Conservation (phyloP, 1,139 yeast species). For the Schwanniomyces etchellsii region DNA sequence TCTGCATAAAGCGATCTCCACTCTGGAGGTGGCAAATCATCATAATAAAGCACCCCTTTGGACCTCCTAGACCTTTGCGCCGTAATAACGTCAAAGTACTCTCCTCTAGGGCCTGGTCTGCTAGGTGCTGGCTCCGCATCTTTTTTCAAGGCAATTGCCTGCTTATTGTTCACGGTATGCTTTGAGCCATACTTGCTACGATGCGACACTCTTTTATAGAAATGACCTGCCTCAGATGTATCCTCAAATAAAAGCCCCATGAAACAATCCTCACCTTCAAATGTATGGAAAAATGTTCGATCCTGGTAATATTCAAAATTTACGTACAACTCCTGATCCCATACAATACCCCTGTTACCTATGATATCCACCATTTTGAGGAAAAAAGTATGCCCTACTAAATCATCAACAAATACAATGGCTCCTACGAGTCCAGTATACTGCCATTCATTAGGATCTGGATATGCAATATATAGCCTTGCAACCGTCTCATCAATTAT, state of each 20-base stretch:
- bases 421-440: slow-evolving; percentile 92
- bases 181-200: slow-evolving; percentile 82
- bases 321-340: slow-evolving; percentile 95
- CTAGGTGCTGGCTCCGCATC: slow-evolving; percentile 19
- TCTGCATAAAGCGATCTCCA: slow-evolving; percentile 76
- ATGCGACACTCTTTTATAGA: slow-evolving; percentile 67
- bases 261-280: slow-evolving; percentile 85
- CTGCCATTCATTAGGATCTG: slow-evolving; percentile 75
- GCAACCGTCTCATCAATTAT: slow-evolving; percentile 90
- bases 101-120: slow-evolving; percentile 74
- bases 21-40: slow-evolving; percentile 78
- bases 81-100: slow-evolving; percentile 38
- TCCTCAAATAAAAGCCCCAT: slow-evolving; percentile 92
- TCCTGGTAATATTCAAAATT: slow-evolving; percentile 90
- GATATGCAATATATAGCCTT: slow-evolving; percentile 82
- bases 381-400: slow-evolving; percentile 91
- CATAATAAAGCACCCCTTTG: slow-evolving; percentile 65
- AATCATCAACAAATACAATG: slow-evolving; percentile 77
- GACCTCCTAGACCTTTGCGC: slow-evolving; percentile 54
- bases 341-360: slow-evolving; percentile 79
- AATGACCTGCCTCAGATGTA: slow-evolving; percentile 80
- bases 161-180: slow-evolving; percentile 78
- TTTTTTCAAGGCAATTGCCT: slow-evolving; percentile 74
- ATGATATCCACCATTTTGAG: slow-evolving; percentile 79
- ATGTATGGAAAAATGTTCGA: slow-evolving; percentile 88